Percentiles rank a stretch among this genome's conserved stretches.
Conservation (phyloP, 1,139 yeast genomes). For the Yamadazyma atlantica region DNA sequence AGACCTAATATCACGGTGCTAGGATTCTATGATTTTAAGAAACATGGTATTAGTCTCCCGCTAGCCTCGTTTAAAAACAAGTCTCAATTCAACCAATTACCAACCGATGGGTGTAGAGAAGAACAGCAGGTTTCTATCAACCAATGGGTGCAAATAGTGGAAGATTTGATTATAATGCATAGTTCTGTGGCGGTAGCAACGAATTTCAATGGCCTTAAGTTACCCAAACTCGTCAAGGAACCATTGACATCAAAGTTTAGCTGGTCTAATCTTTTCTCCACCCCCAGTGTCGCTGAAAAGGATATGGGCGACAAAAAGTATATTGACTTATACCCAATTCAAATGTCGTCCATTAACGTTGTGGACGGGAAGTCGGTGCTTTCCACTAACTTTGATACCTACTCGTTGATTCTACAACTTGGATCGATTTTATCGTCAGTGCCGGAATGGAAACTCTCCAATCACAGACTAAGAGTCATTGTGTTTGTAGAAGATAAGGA, state of each 20-base stretch:
- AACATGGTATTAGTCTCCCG: conserved; percentile 39
- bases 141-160: conserved; percentile 92
- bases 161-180: conserved; percentile 88
- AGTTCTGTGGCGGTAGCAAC: conserved; percentile 93
- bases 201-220: conserved; percentile 63
- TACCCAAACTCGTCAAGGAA: conserved; percentile 44
- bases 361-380: conserved; percentile 68
- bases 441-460: conserved; percentile 80
- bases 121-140: conserved; percentile 68
- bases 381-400: conserved; percentile 92
- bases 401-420: conserved; percentile 84
- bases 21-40: conserved; percentile 73
- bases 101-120: conserved; percentile 77
- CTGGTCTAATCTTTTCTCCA: conserved; percentile 17
- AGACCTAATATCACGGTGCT: conserved; percentile 90
- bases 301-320: conserved; percentile 28
- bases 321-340: conserved; percentile 92
- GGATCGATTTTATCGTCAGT: conserved; percentile 93
- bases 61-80: conserved; percentile 18
- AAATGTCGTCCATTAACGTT: conserved; percentile 82
- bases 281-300: conserved; percentile 9
- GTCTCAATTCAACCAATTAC: conserved; percentile 40
- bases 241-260: conserved; percentile 7
- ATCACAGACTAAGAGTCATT: conserved; percentile 70
- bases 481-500: conserved; percentile 79